Evolutionary conservation across 202 grass and related monocot species (phyloP), one percentile per base, ranked within the genome.

Genomic region (Dendrocalamus latiflorus): DNA sequence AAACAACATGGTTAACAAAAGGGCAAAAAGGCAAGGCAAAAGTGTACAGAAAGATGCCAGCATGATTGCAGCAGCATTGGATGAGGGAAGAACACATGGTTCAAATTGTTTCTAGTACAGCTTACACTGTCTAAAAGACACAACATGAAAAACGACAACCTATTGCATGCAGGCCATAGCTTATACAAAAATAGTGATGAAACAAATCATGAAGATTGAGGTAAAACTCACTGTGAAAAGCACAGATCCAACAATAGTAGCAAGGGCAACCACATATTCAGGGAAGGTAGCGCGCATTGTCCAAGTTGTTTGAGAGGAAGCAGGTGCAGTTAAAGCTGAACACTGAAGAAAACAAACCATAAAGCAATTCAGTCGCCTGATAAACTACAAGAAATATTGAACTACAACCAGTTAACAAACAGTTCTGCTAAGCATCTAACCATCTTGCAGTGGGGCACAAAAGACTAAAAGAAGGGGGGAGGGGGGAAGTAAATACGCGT

Each of bases 171-270:
- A 28, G 41, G 36, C 9, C 15, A 67, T 82, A 54, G 12, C 50
- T 79, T 39, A 62, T 47, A 68, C 21, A 62, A 34, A 71, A 62
- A 50, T 28, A 66, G 6, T 50, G 8, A 70, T 56, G 64, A 64
- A 74, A 8, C 36, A 64, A 56, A 63, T 48, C 33, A 30, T 55
- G 60, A 83, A 66, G 10, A 10, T n/a, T 72, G 37, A 55, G 86
- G 50, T 77, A 67, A 34, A 85, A 87, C 88, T 75, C 83, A 97
- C 94, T 0, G 94, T 92, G 50, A 97, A 97, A 71, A 97, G 90
- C 71, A 97, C 94, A 78, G 94, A 97, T 86, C 94, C 94, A 80
- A 93, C 94, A 4, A 97, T 92, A 59, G 94, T 97, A 74, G 94
- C 85, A 78, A 97, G 91, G 85, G 94, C 94, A 50, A 97, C 94